Evolutionary conservation across 2,329 filamentous ascomycete genomes (phyloP), one percentile per base, ranked within the genome.

Genomic region (Akanthomyces muscarius): DNA sequence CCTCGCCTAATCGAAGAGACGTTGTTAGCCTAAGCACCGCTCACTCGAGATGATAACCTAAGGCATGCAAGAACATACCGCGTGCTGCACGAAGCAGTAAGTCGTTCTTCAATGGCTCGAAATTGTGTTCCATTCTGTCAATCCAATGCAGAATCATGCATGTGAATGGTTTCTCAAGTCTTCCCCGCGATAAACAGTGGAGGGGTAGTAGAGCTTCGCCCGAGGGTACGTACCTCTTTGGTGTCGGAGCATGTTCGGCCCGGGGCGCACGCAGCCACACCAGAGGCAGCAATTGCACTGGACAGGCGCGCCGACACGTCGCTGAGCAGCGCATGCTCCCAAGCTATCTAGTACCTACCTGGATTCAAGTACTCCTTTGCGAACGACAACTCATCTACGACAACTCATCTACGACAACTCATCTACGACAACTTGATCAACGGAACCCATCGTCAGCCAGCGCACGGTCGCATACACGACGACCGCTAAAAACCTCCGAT

Each of bases 21-120:
- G 33, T 44, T 18, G 50, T 54, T 47, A 47, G 58, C 30, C 14
- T 28, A 7, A 25, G 21, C 18, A 21, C 18, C 18, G 16, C 14
- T 96, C 66, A 64, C 25, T 51, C 61, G 21, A 72, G 61, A 69
- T 60, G 14, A 41, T 62, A 63, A 65, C 63, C 65, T 68, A 14
- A 10, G 30, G 25, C 23, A 23, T 36, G 53, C 42, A 38, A 57
- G 14, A 45, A 76, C 79, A 70, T 78, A 96, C 93, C 95, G 84
- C 90, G 86, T 68, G 95, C 95, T 69, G 94, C 91, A 74, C 95
- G 87, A 64, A 99, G 81, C 73, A 99, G 83, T 70, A 98, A 81
- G 73, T 99, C 94, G 77, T 99, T 99, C 79, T 96, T 87, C 75
- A 98, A 79, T 63, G 92, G 91, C 71, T 88, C 86, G 71, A 97